Evolutionary conservation across 2,329 filamentous ascomycete species (phyloP).

Genomic region (Pseudogymnoascus sp.): DNA sequence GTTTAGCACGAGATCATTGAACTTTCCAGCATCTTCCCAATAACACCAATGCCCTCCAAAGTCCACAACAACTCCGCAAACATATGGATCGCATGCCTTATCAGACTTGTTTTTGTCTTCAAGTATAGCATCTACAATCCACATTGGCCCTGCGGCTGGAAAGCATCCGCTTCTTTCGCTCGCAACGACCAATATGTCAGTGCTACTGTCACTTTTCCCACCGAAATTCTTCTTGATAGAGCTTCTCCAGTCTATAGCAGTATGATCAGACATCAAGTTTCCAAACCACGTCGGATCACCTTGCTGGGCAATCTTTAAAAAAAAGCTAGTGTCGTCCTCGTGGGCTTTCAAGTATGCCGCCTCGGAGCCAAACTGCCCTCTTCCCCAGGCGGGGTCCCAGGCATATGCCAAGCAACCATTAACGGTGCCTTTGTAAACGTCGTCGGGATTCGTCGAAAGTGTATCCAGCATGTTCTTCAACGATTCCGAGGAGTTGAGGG

Average conservation of each 20-base stretch:
- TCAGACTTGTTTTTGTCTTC: neutral
- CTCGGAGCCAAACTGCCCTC: conserved; percentile 14
- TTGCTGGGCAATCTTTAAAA: conserved; percentile 25
- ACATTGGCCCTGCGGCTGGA: conserved; percentile 24
- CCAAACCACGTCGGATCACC: conserved; percentile 25
- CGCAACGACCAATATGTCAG: conserved; percentile 25
- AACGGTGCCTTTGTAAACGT: conserved; percentile 26
- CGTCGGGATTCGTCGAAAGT: conserved; percentile 19
- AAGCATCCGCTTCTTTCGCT: conserved; percentile 29
- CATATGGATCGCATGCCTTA: conserved; percentile 14
- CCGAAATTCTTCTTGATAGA: conserved; percentile 23
- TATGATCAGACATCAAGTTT: conserved; percentile 29
- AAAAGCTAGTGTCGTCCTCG: conserved; percentile 24
- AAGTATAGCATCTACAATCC: conserved; percentile 26
- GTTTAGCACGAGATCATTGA: conserved; percentile 20
- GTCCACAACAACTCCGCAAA: conserved; percentile 20
- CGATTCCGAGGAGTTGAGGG: conserved; percentile 24
- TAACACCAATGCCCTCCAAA: conserved; percentile 31
- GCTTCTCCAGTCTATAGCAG: conserved; percentile 26
- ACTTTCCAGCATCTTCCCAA: conserved; percentile 26
- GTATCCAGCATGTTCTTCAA: conserved; percentile 24
- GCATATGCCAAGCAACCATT: conserved; percentile 25
- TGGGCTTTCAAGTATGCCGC: neutral
- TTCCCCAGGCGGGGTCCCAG: conserved; percentile 14
- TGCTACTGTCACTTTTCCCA: conserved; percentile 15